Percentiles rank a stretch among this genome's conserved stretches.
Evolutionary conservation across 2,329 filamentous ascomycete species (phyloP).

Genomic region (Cordyceps cateniannulata): DNA sequence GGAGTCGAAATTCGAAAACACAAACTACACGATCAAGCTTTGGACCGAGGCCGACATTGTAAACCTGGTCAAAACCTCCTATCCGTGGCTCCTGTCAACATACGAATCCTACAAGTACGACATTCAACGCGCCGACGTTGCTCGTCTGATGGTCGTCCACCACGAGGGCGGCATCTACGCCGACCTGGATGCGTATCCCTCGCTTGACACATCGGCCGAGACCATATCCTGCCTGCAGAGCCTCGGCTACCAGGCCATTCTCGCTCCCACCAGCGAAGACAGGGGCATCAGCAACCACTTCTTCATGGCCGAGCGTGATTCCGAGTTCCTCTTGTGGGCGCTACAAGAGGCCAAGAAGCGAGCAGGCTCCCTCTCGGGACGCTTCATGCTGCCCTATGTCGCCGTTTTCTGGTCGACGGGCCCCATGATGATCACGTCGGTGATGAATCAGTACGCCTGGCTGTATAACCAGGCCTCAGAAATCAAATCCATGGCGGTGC

Average conservation of each 20-base stretch:
- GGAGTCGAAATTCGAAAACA: conserved; percentile 15
- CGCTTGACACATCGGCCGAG: background rate
- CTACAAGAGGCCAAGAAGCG: conserved; percentile 19
- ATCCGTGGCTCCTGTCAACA: conserved; percentile 19
- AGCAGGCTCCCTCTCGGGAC: conserved; percentile 10
- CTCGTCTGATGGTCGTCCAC: conserved; percentile 18
- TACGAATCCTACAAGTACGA: conserved; percentile 19
- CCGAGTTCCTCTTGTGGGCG: conserved; percentile 17
- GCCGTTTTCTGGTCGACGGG: conserved; percentile 22
- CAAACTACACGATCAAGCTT: conserved; percentile 19
- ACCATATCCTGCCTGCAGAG: conserved; percentile 16
- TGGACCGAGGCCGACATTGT: conserved; percentile 20
- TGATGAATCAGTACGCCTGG: conserved; percentile 16
- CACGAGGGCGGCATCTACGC: conserved; percentile 20
- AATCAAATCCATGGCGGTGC: conserved; percentile 11
- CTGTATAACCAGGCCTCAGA: conserved; percentile 6
- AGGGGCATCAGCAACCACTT: conserved; percentile 21
- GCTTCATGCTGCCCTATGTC: conserved; percentile 19
- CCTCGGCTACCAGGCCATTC: conserved; percentile 14
- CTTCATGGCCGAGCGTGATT: conserved; percentile 18
- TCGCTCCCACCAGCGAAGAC: conserved; percentile 15
- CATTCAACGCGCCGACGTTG: conserved; percentile 21
- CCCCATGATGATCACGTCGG: conserved; percentile 20
- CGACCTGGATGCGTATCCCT: conserved; percentile 19
- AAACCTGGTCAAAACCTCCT: conserved; percentile 15